Conservation (phyloP, 768 basidiomycete species). For the Mycena floridula region DNA sequence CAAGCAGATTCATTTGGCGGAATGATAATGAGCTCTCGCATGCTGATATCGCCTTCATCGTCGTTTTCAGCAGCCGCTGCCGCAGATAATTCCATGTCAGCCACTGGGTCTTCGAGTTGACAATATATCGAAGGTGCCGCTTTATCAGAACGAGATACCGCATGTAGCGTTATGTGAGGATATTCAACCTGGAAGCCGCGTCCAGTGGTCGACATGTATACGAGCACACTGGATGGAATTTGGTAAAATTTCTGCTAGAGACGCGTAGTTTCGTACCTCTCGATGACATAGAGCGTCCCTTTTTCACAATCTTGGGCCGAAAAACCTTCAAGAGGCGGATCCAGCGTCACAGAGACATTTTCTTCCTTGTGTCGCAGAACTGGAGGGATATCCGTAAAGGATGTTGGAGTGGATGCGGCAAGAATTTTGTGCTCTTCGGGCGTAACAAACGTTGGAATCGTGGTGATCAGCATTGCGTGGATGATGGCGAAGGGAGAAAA, state of each 20-base stretch:
- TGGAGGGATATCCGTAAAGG: constrained; percentile 82
- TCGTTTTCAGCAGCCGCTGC: constrained; percentile 20
- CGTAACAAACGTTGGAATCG: constrained; percentile 40
- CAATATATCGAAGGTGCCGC: constrained; percentile 78
- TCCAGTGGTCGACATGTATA: constrained; percentile 66
- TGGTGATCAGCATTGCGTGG: constrained; percentile 28
- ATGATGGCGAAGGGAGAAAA: too few species aligned
- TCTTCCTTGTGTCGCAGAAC: constrained; percentile 71
- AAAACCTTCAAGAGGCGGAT: constrained; percentile 64
- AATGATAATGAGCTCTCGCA: constrained; percentile 79
- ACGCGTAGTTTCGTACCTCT: constrained; percentile 49
- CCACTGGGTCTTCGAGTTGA: constrained; percentile 71
- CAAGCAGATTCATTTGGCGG: constrained; percentile 53
- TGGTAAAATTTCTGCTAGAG: constrained; percentile 2
- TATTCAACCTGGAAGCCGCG: constrained; percentile 82
- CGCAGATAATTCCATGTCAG: constrained; percentile 33
- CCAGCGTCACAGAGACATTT: constrained; percentile 60
- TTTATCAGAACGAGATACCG: constrained; percentile 66
- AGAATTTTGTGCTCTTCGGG: constrained; percentile 64
- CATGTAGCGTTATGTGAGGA: constrained; percentile 89
- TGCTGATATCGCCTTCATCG: constrained; percentile 37
- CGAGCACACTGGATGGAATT: constrained; percentile 51
- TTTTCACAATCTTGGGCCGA: constrained; percentile 38
- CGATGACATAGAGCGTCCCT: constrained; percentile 80
- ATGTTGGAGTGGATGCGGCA: constrained; percentile 74